phyloP scores from a whole-genome alignment of 495 filamentous ascomycete species.

The Clavariopsis aquatica region DNA sequence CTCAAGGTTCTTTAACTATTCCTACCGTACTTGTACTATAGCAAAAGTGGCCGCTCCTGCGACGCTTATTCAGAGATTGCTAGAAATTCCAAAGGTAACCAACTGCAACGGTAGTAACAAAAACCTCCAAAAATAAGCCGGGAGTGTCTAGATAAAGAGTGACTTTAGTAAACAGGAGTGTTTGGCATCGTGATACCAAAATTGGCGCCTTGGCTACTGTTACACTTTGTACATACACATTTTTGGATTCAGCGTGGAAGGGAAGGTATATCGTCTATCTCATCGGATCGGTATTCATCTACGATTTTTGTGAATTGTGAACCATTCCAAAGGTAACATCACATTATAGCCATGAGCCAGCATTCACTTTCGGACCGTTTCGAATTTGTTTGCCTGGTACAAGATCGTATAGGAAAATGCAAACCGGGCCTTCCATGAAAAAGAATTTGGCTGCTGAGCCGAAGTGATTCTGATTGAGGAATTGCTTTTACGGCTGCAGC shows the following conservation, averaged over 20 bases:
- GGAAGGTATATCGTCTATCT: constrained; percentile 1
- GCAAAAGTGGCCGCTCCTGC: background rate
- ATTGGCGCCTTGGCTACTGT: background rate
- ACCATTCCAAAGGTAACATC: constrained; percentile 16
- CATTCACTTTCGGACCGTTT: constrained; percentile 35
- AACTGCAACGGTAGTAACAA: background rate
- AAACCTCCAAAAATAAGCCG: constrained; percentile 1
- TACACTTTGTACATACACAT: background rate
- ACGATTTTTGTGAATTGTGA: background rate
- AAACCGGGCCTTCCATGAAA: constrained; percentile 35
- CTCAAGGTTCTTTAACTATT: constrained; percentile 1
- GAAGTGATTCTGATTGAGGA: constrained; percentile 19
- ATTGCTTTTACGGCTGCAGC: constrained; percentile 39
- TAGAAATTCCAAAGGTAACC: background rate
- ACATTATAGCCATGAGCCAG: constrained; percentile 11
- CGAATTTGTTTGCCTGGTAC: constrained; percentile 34
- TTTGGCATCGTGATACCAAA: no score
- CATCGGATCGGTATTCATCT: background rate
- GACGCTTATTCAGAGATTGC: background rate
- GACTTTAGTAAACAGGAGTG: no score
- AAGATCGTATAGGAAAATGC: constrained; percentile 34
- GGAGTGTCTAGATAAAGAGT: background rate
- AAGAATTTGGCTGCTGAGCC: constrained; percentile 29
- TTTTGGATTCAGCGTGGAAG: background rate
- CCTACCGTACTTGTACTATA: background rate